Conservation (phyloP, 2,329 filamentous ascomycete species). For the Aspergillus flavus region DNA sequence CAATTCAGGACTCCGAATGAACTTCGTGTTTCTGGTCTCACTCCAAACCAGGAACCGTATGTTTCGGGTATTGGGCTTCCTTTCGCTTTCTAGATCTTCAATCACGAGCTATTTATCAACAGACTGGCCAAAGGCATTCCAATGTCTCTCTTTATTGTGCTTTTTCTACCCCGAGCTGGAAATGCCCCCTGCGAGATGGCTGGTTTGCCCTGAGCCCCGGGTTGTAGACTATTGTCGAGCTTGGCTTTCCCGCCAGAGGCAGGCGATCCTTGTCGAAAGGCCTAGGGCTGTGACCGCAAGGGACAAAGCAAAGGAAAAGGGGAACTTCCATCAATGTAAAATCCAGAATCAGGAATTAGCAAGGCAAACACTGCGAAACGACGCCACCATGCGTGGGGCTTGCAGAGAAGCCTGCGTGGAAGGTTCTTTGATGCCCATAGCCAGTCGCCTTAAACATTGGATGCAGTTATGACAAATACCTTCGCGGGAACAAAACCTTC, state of each 20-base stretch:
- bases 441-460: conserved; percentile 1
- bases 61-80: background rate
- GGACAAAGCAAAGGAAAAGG: background rate
- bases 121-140: background rate
- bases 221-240: background rate
- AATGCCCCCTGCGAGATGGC: no score
- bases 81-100: background rate
- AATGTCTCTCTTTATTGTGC: background rate
- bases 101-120: background rate
- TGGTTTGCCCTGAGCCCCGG: no score
- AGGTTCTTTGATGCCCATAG: conserved; percentile 27
- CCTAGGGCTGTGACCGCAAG: background rate
- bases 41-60: background rate
- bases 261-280: conserved; percentile 1
- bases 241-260: background rate
- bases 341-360: conserved; percentile 3
- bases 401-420: conserved; percentile 40
- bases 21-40: background rate
- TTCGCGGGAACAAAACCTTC: background rate
- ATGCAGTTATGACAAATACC: conserved; percentile 7
- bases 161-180: conserved; percentile 2
- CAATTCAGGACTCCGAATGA: background rate
- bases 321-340: background rate
- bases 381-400: conserved; percentile 23
- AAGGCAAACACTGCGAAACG: conserved; percentile 13